A percentile compares a stretch with the other conserved stretches of the same genome.
Evolutionary conservation across 2,329 filamentous ascomycete genomes (phyloP).

Genomic region (Talaromyces sp.): DNA sequence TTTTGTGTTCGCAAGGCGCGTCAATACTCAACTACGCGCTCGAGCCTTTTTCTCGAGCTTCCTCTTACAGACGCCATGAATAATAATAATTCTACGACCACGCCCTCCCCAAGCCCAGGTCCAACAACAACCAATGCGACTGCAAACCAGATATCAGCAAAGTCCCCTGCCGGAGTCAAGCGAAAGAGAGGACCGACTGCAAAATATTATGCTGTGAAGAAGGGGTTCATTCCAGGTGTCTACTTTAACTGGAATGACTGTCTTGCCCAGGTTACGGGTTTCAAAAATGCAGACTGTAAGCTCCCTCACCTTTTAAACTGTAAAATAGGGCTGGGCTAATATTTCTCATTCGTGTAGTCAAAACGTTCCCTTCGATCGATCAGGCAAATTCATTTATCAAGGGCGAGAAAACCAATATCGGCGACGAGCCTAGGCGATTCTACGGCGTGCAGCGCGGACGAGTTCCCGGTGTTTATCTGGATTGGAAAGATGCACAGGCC

Average conservation of each 20-base stretch:
- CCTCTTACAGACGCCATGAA: neutral
- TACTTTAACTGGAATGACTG: constrained; percentile 61
- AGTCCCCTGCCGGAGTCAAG: constrained; percentile 44
- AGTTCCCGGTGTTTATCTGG: constrained; percentile 56
- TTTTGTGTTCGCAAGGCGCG: neutral
- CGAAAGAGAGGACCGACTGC: constrained; percentile 47
- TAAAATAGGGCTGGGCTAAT: neutral
- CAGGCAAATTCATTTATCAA: constrained; percentile 76
- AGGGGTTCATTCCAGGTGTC: constrained; percentile 55
- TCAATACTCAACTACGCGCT: neutral
- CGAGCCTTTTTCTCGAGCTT: neutral
- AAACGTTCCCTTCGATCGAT: constrained; percentile 65
- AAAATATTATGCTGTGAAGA: constrained; percentile 61
- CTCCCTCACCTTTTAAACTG: constrained; percentile 16
- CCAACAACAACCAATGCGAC: constrained; percentile 22
- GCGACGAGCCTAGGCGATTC: constrained; percentile 42
- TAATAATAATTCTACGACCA: constrained; percentile 14
- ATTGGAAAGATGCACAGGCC: constrained; percentile 63
- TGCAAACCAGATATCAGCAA: constrained; percentile 18
- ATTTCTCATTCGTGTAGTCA: constrained; percentile 49
- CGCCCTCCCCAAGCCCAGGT: constrained; percentile 30
- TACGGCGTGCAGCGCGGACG: constrained; percentile 57
- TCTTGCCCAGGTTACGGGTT: constrained; percentile 55
- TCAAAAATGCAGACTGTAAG: constrained; percentile 64
- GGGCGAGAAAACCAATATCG: constrained; percentile 46